Base-by-base conservation (phyloP, 345 rosid genomes). In the Eucalyptus cloeziana region DNA sequence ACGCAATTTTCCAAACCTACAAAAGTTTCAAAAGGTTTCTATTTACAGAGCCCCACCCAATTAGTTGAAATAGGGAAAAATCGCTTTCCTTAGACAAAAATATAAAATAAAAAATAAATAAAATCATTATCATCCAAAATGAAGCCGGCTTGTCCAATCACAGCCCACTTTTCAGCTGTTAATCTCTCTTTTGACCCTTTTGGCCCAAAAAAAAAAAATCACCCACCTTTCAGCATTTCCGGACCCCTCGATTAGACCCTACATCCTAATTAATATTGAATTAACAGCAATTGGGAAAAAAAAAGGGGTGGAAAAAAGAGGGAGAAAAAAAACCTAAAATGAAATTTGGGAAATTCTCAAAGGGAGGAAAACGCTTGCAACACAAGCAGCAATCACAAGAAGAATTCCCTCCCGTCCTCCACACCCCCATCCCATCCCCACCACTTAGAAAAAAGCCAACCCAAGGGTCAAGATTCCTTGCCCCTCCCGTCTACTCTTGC, bases 391-490 rank as follows among this genome's bases (percentile, higher is more conserved):
- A 33, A 33, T 71, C 81, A 71, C 81, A 33, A 71, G 62, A 4
- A 56, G 62, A 56, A 56, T 56, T 56, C 24, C 58, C 58, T 52
- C 58, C 10, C 95, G 90, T 92, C 93, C 90, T 79, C 79, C 60
- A 1, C 69, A 2, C 69, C 86, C 11, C 81, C 25, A 22, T 21
- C 40, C 25, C 79, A 62, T 15, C 44, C 43, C 80, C 80, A 71
- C 81, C 88, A 91, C 91, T 86, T 25, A 33, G 86, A 89, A 86
- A 90, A 86, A 87, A 86, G 88, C 89, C 71, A 71, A 89, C 87
- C 86, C 86, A 64, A 86, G 76, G 88, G 92, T 91, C 93, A 91
- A 95, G 94, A 94, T 95, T 94, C 97, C 94, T 94, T 91, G 91
- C 92, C 93, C 93, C 92, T 90, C 58, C 90, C 91, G 88, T 92